Conservation (phyloP, 345 rosid species). For the Populus simonii region DNA sequence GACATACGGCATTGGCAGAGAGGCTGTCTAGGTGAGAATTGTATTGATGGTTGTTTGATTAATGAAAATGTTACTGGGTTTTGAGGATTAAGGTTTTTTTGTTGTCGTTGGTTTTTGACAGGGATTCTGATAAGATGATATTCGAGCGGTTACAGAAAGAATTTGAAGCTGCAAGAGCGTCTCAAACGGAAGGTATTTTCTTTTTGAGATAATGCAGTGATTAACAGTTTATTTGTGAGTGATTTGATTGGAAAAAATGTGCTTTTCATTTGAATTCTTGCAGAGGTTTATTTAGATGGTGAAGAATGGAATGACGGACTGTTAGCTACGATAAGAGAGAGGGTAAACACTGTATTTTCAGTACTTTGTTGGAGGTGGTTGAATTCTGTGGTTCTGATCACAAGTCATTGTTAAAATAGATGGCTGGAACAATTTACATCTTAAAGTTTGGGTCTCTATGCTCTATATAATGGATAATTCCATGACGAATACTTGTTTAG, state of each 20-base stretch:
- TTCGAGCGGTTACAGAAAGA: constrained; percentile 84
- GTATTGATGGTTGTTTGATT: neutral
- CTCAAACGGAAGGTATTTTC: constrained; percentile 67
- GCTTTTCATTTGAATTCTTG: constrained; percentile 18
- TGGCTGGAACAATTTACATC: neutral
- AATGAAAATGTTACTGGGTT: constrained; percentile 1
- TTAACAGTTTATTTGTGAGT: neutral
- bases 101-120: constrained; percentile 23
- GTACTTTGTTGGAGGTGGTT: constrained; percentile 5
- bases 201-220: neutral
- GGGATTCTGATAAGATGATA: constrained; percentile 91
- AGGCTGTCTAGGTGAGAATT: constrained; percentile 66
- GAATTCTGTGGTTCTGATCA: neutral
- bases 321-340: constrained; percentile 84
- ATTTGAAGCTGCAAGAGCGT: constrained; percentile 79
- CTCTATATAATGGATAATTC: neutral
- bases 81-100: neutral
- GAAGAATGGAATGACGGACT: constrained; percentile 96
- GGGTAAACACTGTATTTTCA: constrained; percentile 42
- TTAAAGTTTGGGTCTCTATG: neutral
- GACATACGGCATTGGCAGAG: constrained; percentile 74
- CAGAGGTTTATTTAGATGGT: constrained; percentile 73
- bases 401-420: constrained; percentile 14
- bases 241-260: constrained; percentile 5
- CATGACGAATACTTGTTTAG: neutral